Percentiles rank a stretch among this genome's conserved stretches.
phyloP scores from a whole-genome alignment of 768 basidiomycete genomes.

The Boletus reticuloceps region DNA sequence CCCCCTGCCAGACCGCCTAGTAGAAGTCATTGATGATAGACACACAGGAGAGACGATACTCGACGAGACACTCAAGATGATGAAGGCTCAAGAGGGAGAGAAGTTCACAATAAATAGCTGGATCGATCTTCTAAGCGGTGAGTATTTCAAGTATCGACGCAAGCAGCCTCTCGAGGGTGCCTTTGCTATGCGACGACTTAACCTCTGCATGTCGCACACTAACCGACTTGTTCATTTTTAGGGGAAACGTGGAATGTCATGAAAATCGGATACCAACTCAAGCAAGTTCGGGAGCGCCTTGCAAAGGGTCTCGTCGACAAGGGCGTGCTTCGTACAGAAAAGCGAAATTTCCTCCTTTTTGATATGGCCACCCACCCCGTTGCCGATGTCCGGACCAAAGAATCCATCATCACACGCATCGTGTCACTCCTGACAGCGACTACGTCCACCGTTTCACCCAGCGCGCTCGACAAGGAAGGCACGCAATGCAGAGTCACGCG shows the following conservation, averaged over 20 bases:
- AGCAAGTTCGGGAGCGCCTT: slow-evolving; percentile 96
- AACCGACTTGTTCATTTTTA: slow-evolving; percentile 29
- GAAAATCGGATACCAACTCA: slow-evolving; percentile 99
- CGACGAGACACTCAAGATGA: slow-evolving; percentile 95
- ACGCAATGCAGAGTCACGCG: slow-evolving; percentile 78
- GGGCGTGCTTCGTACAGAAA: slow-evolving; percentile 97
- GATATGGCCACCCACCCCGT: slow-evolving; percentile 99
- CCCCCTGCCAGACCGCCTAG: slow-evolving; percentile 75
- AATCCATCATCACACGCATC: slow-evolving; percentile 73
- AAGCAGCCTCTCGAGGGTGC: background rate
- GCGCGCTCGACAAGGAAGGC: slow-evolving; percentile 72
- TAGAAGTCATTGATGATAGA: slow-evolving; percentile 89
- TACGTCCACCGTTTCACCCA: slow-evolving; percentile 74
- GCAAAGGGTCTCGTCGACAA: slow-evolving; percentile 98
- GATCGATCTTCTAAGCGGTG: slow-evolving; percentile 94
- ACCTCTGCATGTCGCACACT: background rate
- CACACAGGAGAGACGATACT: slow-evolving; percentile 96
- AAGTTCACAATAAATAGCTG: slow-evolving; percentile 78
- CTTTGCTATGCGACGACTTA: background rate
- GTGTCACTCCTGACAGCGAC: slow-evolving; percentile 78
- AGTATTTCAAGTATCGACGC: background rate
- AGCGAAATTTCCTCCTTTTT: slow-evolving; percentile 97
- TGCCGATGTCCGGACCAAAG: slow-evolving; percentile 89
- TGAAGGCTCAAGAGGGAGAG: slow-evolving; percentile 67
- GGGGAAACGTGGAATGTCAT: slow-evolving; percentile 99